These are phyloP conservation scores for Barnettozyma californica DNA, from an alignment of 805 yeast genomes.

Conservation along the genomic window DNA sequence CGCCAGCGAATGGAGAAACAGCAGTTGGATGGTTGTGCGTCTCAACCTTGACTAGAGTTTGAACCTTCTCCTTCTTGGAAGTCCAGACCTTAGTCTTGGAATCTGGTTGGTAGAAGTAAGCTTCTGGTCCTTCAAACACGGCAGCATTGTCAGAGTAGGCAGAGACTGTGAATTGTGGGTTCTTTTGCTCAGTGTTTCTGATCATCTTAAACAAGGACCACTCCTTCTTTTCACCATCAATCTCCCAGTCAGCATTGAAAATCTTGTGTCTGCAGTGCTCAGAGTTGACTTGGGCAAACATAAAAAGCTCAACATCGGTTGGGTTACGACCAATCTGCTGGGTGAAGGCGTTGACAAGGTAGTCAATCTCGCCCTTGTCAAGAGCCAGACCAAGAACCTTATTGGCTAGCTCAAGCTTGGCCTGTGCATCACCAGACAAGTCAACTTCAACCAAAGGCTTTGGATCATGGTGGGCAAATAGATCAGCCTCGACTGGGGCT, in stretches of 20 bases:
- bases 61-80: slow-evolving; percentile 70
- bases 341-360: slow-evolving; percentile 78
- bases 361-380: slow-evolving; percentile 89
- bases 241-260: slow-evolving; percentile 97
- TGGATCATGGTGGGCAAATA: slow-evolving; percentile 75
- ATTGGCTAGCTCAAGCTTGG: slow-evolving; percentile 70
- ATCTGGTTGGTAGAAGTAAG: slow-evolving; percentile 76
- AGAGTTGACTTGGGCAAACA: slow-evolving; percentile 99
- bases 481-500: slow-evolving; percentile 61
- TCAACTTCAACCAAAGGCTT: slow-evolving; percentile 79
- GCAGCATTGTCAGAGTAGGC: slow-evolving; percentile 99
- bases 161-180: slow-evolving; percentile 78
- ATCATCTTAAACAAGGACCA: slow-evolving; percentile 87
- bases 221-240: slow-evolving; percentile 74
- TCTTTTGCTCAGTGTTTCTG: slow-evolving; percentile 80
- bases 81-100: slow-evolving; percentile 66
- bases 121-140: slow-evolving; percentile 79
- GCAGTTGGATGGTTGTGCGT: slow-evolving; percentile 99
- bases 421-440: slow-evolving; percentile 43
- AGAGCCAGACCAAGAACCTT: slow-evolving; percentile 86
- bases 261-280: slow-evolving; percentile 99
- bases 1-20: slow-evolving; percentile 98
- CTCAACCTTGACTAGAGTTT: slow-evolving; percentile 91
- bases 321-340: slow-evolving; percentile 79
- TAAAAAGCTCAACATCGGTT: slow-evolving; percentile 94